Base-by-base conservation (phyloP, 1,284 basidiomycete species). In the Ustilago bromivora region DNA sequence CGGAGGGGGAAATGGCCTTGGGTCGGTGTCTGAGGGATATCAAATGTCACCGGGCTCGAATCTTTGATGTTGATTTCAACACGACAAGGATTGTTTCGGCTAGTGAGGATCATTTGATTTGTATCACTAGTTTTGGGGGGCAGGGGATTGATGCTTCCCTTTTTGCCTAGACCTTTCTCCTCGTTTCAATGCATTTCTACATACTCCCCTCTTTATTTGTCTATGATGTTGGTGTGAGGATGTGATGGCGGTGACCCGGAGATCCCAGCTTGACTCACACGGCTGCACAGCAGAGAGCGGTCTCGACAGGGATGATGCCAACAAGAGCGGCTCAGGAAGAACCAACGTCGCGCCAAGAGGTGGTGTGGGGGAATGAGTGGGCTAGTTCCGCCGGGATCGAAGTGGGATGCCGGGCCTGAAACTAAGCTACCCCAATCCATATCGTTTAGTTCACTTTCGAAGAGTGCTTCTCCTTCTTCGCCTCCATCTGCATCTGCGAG, bases 381-480 rank as follows among this genome's bases (percentile, higher is more conserved):
- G 23, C 23, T 28, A 28, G 23, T 28, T 2, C 3, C 23, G 23
- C 23, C 23, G 23, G 3, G 23, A 28, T 28, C 23, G 3, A 28
- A 28, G 23, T 28, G 23, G 23, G 23, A 28, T 28, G 23, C 23
- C 3, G 23, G 23, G 0, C 23, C 23, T 28, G 3, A 28, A 28
- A 3, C 23, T 28, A 3, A 28, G 23, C 23, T 28, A 66, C 90
- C 90, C 93, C 93, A 94, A 57, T 85, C 82, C 77, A 85, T 81
- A 12, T 76, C 71, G 32, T 71, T 74, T 6, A 84, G 58, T 38
- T 74, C 82, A 43, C 32, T 64, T 35, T 72, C 75, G 34, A 76
- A 76, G 19, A 68, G 35, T n/a, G 59, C 35, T 23, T 63, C 69
- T 13, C 36, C 68, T 28, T 70, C 62, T 13, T 23, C 23, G n/a